Conservation (phyloP, 225 moss, liverwort and hornwort species). For the Ulota crispa region DNA sequence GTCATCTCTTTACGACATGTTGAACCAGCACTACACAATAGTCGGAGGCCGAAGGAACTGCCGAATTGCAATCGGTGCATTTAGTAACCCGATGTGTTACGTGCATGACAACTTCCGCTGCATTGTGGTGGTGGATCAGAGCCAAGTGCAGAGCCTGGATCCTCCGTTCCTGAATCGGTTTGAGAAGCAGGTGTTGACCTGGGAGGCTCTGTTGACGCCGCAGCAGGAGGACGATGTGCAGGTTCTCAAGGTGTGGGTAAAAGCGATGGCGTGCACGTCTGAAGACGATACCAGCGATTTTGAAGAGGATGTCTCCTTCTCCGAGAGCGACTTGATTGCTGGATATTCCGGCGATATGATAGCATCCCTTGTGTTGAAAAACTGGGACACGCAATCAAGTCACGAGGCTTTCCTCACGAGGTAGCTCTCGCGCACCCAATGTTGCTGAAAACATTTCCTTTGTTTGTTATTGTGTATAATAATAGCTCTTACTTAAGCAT, state of each 20-base stretch:
- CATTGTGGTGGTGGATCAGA: slow-evolving; percentile 55
- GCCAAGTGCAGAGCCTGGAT: slow-evolving; percentile 46
- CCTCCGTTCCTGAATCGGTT: slow-evolving; percentile 60
- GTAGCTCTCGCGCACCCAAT: slow-evolving; percentile 11
- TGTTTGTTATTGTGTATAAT: neutral
- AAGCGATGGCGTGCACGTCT: slow-evolving; percentile 39
- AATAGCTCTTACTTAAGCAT: neutral
- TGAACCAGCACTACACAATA: slow-evolving; percentile 58
- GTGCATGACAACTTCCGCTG: slow-evolving; percentile 57
- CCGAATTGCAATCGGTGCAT: slow-evolving; percentile 58
- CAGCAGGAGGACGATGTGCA: slow-evolving; percentile 28
- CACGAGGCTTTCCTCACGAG: slow-evolving; percentile 28
- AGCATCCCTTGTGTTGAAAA: slow-evolving; percentile 47
- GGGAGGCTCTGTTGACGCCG: slow-evolving; percentile 42
- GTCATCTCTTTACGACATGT: slow-evolving; percentile 66
- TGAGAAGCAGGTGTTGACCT: slow-evolving; percentile 64
- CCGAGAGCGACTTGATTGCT: slow-evolving; percentile 47
- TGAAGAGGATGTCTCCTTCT: slow-evolving; percentile 31
- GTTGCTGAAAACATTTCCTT: neutral
- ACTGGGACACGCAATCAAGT: slow-evolving; percentile 18
- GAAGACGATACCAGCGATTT: slow-evolving; percentile 22
- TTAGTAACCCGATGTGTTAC: slow-evolving; percentile 64
- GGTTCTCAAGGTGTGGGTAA: slow-evolving; percentile 42
- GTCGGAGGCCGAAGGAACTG: slow-evolving; percentile 57
- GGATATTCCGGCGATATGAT: slow-evolving; percentile 40